Percentiles rank a stretch among this genome's conserved stretches.
These are phyloP conservation scores for Bryum argenteum DNA, from an alignment of 225 moss, liverwort and hornwort genomes.

Conservation along the genomic window DNA sequence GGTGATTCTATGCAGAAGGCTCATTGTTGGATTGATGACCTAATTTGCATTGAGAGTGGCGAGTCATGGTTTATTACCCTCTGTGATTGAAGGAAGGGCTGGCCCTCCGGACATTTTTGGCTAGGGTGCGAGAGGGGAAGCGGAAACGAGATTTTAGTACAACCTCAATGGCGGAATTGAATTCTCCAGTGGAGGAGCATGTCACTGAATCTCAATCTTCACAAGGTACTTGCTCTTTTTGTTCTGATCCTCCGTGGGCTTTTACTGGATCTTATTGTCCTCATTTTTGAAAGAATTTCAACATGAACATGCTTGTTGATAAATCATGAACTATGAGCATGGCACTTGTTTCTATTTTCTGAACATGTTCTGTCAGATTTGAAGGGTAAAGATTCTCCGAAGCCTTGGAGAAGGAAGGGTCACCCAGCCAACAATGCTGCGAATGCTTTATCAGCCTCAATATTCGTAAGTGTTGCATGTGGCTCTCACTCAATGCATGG, in stretches of 20 bases:
- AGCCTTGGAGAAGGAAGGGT: constrained; percentile 19
- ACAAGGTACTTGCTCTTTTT: constrained; percentile 34
- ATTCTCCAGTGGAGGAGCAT: constrained; percentile 14
- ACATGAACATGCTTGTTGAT: no score
- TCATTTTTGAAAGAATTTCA: no score
- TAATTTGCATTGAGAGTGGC: neutral
- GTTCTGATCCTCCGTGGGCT: no score
- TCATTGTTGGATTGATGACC: neutral
- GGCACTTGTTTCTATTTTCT: no score
- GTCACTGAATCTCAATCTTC: constrained; percentile 15
- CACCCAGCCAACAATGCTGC: constrained; percentile 4
- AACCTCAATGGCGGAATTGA: constrained; percentile 30
- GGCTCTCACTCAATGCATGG: neutral
- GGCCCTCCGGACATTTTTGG: constrained; percentile 27
- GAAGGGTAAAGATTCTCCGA: constrained; percentile 6
- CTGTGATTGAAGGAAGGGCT: constrained; percentile 27
- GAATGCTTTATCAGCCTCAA: constrained; percentile 31
- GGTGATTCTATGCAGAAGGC: neutral
- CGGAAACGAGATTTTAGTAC: constrained; percentile 36
- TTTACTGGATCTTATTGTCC: neutral
- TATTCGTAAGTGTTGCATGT: constrained; percentile 30
- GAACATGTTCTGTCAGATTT: constrained; percentile 21
- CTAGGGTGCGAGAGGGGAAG: constrained; percentile 35
- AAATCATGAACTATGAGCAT: no score
- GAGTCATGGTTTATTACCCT: neutral